A percentile compares a stretch with the other conserved stretches of the same genome.
Evolutionary conservation across 1,284 basidiomycete species (phyloP).

Genomic region (Amylostereum areolatum): DNA sequence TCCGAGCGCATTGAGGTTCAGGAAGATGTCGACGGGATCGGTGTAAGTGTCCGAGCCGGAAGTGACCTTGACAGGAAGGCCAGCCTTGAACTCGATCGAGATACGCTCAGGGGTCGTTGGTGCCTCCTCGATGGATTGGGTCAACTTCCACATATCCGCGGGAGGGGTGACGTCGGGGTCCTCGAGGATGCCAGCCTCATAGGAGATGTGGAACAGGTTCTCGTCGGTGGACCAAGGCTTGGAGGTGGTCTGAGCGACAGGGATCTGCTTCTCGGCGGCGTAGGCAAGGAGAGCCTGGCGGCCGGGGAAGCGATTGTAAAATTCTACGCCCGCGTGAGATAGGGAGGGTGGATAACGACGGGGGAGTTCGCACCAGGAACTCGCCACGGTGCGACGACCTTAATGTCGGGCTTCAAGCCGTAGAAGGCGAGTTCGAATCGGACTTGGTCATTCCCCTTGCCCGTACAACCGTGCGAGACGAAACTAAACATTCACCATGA

Average conservation of each 20-base stretch:
- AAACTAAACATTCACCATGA: conserved; percentile 46
- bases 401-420: conserved; percentile 97
- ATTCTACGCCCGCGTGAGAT: conserved; percentile 47
- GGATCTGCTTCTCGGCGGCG: conserved; percentile 86
- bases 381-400: conserved; percentile 98
- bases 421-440: conserved; percentile 99
- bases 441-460: conserved; percentile 99
- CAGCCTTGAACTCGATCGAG: conserved; percentile 79
- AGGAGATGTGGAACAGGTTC: conserved; percentile 99
- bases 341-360: neutral
- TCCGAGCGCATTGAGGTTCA: conserved; percentile 86
- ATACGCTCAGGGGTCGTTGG: conserved; percentile 80
- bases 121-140: conserved; percentile 78
- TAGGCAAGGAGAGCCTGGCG: conserved; percentile 90
- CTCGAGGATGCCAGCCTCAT: conserved; percentile 98
- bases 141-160: conserved; percentile 99
- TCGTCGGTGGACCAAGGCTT: conserved; percentile 99
- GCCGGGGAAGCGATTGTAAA: conserved; percentile 97
- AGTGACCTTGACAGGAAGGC: conserved; percentile 80
- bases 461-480: conserved; percentile 98
- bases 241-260: conserved; percentile 90
- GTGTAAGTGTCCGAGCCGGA: conserved; percentile 62
- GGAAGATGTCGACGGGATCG: conserved; percentile 95
- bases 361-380: conserved; percentile 62
- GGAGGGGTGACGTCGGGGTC: conserved; percentile 95